Evolutionary conservation across 2,329 filamentous ascomycete species (phyloP), one percentile per base, ranked within the genome.

Genomic region (Trichoderma oligosporum): DNA sequence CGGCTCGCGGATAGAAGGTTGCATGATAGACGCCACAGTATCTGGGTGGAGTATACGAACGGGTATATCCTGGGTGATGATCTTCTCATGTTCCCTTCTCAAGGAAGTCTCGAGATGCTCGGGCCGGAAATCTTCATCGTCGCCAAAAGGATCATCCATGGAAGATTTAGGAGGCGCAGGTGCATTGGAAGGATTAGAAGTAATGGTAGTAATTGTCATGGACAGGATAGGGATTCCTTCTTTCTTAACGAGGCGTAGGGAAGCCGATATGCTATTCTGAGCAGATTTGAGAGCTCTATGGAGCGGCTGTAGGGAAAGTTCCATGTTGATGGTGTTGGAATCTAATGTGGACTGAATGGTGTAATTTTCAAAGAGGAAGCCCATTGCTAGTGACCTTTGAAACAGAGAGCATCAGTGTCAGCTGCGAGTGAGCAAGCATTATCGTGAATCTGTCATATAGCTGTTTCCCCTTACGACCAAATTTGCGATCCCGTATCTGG

Each of bases 41-140:
- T 88, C 84, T 2, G 89, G 86, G 58, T 89, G 85, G 8, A 99
- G 82, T 1, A 99, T 91, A 16, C 92, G 87, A 41, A 97, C 88
- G n/a, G 94, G 94, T 36, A 99, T 88, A 72, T 97, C 91, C 69
- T 99, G 94, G 0, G 91, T 96, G 67, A 99, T 88, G 65, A 95
- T 82, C 61, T 94, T 96, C 71, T 97, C 92, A 64, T 91, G 86
- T 67, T 93, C 89, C 57, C 87, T 80, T 41, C 78, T 74, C 22
- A 83, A 79, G 63, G 69, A 82, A 63, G 76, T 83, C 70, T 81
- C 83, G 22, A 85, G 73, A 25, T 82, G 73, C 57, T 78, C 75
- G 41, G 74, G 74, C 58, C 74, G 70, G 64, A 79, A 71, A 7
- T 79, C 79, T 47, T 73, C 70, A 44, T 75, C 72, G 56, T 71